phyloP scores from a whole-genome alignment of 23 red algal species.

The Gracilariopsis chorda region DNA sequence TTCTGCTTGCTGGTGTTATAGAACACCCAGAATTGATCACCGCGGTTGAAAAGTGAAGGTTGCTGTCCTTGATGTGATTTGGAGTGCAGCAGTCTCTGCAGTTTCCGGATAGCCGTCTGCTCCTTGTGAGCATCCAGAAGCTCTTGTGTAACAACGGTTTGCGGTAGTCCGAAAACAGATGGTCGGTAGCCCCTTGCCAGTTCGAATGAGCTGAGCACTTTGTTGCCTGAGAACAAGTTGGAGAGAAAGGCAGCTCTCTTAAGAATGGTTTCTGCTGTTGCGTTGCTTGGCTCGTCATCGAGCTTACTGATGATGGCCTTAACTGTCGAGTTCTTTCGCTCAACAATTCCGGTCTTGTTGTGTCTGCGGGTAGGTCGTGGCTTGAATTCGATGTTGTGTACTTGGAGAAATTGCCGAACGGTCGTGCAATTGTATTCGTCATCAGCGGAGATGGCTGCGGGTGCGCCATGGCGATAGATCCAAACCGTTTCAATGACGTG shows the following conservation, averaged over 20 bases:
- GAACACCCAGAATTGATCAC: neutral
- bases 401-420: neutral
- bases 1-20: neutral
- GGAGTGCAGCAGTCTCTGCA: neutral
- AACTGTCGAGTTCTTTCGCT: slow-evolving; percentile 2
- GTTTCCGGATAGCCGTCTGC: neutral
- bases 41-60: neutral
- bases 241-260: slow-evolving; percentile 4
- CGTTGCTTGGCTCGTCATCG: neutral
- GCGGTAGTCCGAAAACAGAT: neutral
- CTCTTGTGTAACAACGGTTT: neutral
- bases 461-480: slow-evolving; percentile 24
- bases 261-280: neutral
- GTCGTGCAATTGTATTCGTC: neutral
- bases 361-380: slow-evolving; percentile 12
- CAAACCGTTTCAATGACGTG: neutral
- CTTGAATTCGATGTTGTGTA: slow-evolving; percentile 7
- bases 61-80: neutral
- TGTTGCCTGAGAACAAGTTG: slow-evolving; percentile 9
- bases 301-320: slow-evolving; percentile 5
- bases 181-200: slow-evolving; percentile 8
- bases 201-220: slow-evolving; percentile 22
- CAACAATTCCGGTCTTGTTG: slow-evolving; percentile 1
- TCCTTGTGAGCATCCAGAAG: neutral
- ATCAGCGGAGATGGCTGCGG: neutral